Evolutionary conservation across 768 basidiomycete species (phyloP).

Genomic region (Calocybe indica): DNA sequence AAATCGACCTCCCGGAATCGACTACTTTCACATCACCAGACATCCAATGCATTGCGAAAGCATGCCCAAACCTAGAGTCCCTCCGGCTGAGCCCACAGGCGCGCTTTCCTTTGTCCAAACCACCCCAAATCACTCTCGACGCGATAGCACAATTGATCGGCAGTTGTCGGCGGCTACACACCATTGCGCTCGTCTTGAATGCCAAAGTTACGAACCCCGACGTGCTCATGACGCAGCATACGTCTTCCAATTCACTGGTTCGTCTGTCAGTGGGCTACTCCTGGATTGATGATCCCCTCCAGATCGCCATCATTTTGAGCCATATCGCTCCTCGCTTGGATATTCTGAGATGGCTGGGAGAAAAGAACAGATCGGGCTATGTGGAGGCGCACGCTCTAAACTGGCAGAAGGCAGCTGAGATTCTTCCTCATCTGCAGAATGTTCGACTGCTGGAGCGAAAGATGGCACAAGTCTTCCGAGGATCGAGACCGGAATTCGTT

Average conservation of each 20-base stretch:
- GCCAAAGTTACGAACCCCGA: slow-evolving; percentile 41
- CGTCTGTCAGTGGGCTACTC: slow-evolving; percentile 77
- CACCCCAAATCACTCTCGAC: slow-evolving; percentile 57
- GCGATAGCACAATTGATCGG: slow-evolving; percentile 53
- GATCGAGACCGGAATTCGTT: slow-evolving; percentile 22
- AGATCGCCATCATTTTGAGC: slow-evolving; percentile 65
- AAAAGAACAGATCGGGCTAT: slow-evolving; percentile 67
- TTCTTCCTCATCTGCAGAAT: slow-evolving; percentile 66
- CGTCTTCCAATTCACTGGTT: slow-evolving; percentile 60
- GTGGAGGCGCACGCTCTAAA: slow-evolving; percentile 59
- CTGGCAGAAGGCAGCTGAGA: slow-evolving; percentile 67
- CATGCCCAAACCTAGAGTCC: slow-evolving; percentile 66
- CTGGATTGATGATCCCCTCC: slow-evolving; percentile 63
- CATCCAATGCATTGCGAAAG: slow-evolving; percentile 48
- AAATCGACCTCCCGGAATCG: slow-evolving; percentile 77
- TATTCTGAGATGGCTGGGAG: slow-evolving; percentile 69
- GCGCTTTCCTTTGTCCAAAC: slow-evolving; percentile 49
- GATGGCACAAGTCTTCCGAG: slow-evolving; percentile 20
- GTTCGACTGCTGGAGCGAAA: slow-evolving; percentile 59
- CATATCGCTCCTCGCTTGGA: slow-evolving; percentile 72
- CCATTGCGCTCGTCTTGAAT: slow-evolving; percentile 60
- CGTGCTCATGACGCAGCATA: slow-evolving; percentile 36
- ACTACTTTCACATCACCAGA: slow-evolving; percentile 59
- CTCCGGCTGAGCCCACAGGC: slow-evolving; percentile 63
- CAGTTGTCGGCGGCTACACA: slow-evolving; percentile 56